phyloP scores from a whole-genome alignment of 176 grass and related monocot genomes.

The Elymus sibiricus region DNA sequence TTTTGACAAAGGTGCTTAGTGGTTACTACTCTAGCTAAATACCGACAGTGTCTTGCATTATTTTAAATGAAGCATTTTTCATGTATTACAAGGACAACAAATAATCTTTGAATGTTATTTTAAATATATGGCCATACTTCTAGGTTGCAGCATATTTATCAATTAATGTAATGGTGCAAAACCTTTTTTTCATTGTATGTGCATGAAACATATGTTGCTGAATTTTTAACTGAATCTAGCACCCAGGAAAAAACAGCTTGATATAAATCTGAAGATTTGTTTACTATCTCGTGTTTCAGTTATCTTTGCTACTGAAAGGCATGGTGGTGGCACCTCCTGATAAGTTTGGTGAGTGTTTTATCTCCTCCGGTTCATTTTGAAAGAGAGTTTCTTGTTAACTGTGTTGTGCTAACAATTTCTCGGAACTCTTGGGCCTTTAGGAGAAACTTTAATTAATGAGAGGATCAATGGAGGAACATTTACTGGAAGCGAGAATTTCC shows the following conservation, averaged over 20 bases:
- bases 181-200: neutral
- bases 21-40: slow-evolving; percentile 4
- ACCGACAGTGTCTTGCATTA: neutral
- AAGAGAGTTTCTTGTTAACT: slow-evolving; percentile 18
- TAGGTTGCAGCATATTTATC: neutral
- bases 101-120: neutral
- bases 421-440: slow-evolving; percentile 44
- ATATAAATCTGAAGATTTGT: slow-evolving; percentile 20
- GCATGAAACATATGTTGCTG: neutral
- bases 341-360: slow-evolving; percentile 76
- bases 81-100: neutral
- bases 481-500: slow-evolving; percentile 79
- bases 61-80: neutral
- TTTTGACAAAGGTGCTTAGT: slow-evolving; percentile 67
- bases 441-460: slow-evolving; percentile 80
- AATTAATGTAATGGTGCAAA: neutral
- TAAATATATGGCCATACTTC: neutral
- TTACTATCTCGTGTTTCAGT: slow-evolving; percentile 37
- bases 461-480: slow-evolving; percentile 82
- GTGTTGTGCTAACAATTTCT: slow-evolving; percentile 17
- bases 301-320: slow-evolving; percentile 96
- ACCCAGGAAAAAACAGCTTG: slow-evolving; percentile 8
- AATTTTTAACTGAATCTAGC: neutral
- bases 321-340: slow-evolving; percentile 95
- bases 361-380: slow-evolving; percentile 24